Evolutionary conservation across 164 flowering plant species (phyloP).

Genomic region (Vitis amurensis): DNA sequence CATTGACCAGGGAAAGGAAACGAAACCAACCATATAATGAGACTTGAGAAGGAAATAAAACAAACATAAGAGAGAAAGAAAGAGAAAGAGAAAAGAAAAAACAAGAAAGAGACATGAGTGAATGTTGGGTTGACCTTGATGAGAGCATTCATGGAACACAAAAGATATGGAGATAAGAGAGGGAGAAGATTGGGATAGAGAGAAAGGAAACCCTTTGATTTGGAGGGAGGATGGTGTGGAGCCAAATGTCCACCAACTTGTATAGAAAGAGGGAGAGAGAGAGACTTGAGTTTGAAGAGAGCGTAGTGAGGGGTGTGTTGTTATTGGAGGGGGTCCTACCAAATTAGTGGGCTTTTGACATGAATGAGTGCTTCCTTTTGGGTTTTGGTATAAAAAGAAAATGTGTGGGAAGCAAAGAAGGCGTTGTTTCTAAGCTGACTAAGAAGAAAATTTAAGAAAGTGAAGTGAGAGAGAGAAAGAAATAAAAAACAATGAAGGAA

Average conservation of each 20-base stretch:
- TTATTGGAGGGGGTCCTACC: constrained; percentile 42
- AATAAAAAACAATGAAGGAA: constrained; percentile 25
- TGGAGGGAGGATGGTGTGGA: constrained; percentile 28
- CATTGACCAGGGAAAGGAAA: too few relatives aligned
- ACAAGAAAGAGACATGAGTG: constrained; percentile 34
- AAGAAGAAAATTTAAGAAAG: constrained; percentile 9
- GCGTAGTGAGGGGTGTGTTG: constrained; percentile 6
- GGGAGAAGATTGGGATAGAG: constrained; percentile 6
- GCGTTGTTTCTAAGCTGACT: constrained; percentile 81
- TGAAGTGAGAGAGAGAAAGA: constrained; percentile 13
- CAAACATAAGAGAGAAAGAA: constrained; percentile 3
- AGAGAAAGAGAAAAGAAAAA: constrained; percentile 15
- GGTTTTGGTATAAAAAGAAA: constrained; percentile 33
- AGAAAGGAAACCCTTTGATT: constrained; percentile 11
- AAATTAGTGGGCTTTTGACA: constrained; percentile 36
- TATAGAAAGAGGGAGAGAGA: constrained; percentile 17
- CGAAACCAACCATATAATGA: neutral
- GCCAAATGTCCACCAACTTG: constrained; percentile 34
- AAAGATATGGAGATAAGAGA: constrained; percentile 11
- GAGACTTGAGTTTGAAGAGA: constrained; percentile 26
- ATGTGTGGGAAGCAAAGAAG: constrained; percentile 51
- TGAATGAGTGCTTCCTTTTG: constrained; percentile 61
- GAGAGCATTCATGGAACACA: constrained; percentile 7
- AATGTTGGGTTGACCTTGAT: constrained; percentile 44
- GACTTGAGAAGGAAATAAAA: constrained; percentile 9